phyloP scores from a whole-genome alignment of 108 stramenopile species.

The Skeletonema potamos region DNA sequence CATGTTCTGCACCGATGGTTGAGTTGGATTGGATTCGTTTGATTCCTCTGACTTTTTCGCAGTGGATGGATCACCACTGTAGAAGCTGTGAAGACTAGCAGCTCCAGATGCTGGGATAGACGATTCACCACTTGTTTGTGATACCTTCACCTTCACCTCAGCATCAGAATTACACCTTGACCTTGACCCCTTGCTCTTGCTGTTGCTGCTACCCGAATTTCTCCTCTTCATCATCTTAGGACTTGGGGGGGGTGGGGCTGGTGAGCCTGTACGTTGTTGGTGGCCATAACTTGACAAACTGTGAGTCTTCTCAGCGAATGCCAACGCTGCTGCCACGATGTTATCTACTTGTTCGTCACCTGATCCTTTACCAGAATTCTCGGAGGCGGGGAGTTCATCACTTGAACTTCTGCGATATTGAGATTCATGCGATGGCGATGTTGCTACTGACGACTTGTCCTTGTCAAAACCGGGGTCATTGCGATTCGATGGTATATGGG shows the following conservation, averaged over 20 bases:
- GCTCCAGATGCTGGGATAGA: background rate
- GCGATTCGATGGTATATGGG: background rate
- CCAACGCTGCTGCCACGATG: constrained; percentile 43
- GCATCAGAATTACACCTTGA: background rate
- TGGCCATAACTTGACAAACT: background rate
- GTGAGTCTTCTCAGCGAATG: constrained; percentile 41
- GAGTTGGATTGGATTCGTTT: background rate
- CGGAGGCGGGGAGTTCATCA: constrained; percentile 5
- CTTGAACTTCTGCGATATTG: constrained; percentile 1
- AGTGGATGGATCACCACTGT: background rate
- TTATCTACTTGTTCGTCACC: constrained; percentile 17
- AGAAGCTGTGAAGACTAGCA: background rate
- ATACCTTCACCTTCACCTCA: background rate
- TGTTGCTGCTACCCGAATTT: background rate
- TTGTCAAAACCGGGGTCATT: background rate
- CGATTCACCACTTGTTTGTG: background rate
- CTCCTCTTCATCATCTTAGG: background rate
- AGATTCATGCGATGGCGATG: background rate
- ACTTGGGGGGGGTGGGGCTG: background rate
- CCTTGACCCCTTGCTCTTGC: too few species aligned
- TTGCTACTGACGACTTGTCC: background rate
- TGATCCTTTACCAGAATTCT: background rate
- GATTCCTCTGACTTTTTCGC: background rate
- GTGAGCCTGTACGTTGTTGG: background rate
- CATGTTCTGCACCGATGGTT: background rate